phyloP scores from a whole-genome alignment of 306 rosid species.

The Purshia tridentata region DNA sequence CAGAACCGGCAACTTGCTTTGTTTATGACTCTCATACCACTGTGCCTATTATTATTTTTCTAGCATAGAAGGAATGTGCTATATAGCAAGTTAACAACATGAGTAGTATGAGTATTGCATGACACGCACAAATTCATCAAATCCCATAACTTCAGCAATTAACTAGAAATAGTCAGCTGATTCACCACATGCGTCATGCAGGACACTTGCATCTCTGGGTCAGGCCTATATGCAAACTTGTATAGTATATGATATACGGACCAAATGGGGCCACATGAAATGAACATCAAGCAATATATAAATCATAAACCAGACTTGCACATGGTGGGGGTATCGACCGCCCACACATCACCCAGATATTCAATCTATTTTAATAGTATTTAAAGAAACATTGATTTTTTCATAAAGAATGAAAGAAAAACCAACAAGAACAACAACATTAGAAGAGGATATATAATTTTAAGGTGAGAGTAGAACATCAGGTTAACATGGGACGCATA shows the following conservation, averaged over 20 bases:
- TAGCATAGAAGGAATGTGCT: not conserved
- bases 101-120: not conserved
- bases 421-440: not conserved
- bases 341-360: conserved; percentile 16
- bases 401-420: not conserved
- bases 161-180: conserved; percentile 5
- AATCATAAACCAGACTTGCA: conserved; percentile 30
- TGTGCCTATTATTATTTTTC: not conserved
- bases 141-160: not conserved
- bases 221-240: conserved; percentile 9
- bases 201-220: conserved; percentile 3
- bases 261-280: conserved; percentile 17
- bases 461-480: conserved; percentile 18
- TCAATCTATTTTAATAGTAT: not conserved
- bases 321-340: conserved; percentile 36
- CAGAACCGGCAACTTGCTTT: not conserved
- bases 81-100: not conserved
- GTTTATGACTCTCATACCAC: conserved; percentile 2
- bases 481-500: conserved; percentile 35
- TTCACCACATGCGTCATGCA: conserved; percentile 9
- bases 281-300: not conserved
- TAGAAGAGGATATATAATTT: not conserved
- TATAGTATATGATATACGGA: not conserved
- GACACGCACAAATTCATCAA: conserved; percentile 6
- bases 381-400: conserved; percentile 12